A percentile compares a stretch with the other conserved stretches of the same genome.
These are phyloP conservation scores for Priceomyces fermenticarens DNA, from an alignment of 805 yeast species.

Conservation along the genomic window DNA sequence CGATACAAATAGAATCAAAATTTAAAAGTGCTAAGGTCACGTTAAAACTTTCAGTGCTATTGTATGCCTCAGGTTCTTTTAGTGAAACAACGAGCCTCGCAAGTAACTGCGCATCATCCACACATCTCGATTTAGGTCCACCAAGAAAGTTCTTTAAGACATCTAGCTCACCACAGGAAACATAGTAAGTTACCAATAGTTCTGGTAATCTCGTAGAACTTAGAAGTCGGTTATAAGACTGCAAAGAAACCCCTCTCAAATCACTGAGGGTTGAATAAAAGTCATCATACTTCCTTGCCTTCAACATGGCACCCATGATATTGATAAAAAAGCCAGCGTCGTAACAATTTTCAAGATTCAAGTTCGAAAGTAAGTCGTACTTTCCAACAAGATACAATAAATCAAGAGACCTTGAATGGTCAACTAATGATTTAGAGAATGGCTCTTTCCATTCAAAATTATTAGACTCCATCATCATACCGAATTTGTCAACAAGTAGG, in stretches of 20 bases:
- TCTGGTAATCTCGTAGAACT: constrained; percentile 15
- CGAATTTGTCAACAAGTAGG: constrained; percentile 10
- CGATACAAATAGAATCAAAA: constrained; percentile 2
- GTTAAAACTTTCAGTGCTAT: too few species aligned
- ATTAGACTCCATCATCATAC: constrained; percentile 8
- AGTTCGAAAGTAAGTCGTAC: constrained; percentile 1
- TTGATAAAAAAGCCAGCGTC: not conserved
- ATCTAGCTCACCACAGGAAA: constrained; percentile 14
- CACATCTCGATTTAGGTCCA: constrained; percentile 10
- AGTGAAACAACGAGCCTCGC: constrained; percentile 20
- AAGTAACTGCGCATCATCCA: constrained; percentile 14
- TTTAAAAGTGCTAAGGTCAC: constrained; percentile 1
- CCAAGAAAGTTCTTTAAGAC: constrained; percentile 17
- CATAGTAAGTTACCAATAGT: constrained; percentile 24
- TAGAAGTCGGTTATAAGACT: constrained; percentile 10
- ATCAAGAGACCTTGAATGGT: constrained; percentile 1
- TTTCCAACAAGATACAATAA: constrained; percentile 9
- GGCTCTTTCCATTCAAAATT: constrained; percentile 16
- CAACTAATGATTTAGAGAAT: constrained; percentile 11
- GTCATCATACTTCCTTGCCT: constrained; percentile 9
- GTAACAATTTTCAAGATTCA: constrained; percentile 5
- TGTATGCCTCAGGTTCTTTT: not conserved
- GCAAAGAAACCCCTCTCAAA: constrained; percentile 6
- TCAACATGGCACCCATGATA: constrained; percentile 12
- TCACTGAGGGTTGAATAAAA: constrained; percentile 16